Evolutionary conservation across 441 rosid genomes (phyloP).

Genomic region (Gossypium gossypioides): DNA sequence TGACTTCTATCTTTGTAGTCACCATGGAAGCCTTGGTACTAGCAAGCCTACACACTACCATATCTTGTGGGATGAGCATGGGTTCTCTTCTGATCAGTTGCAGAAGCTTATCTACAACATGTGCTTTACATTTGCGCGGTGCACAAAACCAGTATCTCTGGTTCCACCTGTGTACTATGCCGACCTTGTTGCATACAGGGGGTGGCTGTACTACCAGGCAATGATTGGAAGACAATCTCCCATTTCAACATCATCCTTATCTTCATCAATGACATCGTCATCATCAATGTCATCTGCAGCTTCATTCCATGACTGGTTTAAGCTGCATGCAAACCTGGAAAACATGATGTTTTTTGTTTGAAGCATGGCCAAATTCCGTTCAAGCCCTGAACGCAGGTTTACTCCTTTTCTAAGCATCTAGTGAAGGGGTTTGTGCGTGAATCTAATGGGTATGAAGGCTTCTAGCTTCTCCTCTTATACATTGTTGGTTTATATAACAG

Average conservation of each 20-base stretch:
- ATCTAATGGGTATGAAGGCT: slow-evolving; percentile 26
- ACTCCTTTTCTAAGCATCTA: slow-evolving; percentile 17
- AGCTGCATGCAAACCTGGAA: slow-evolving; percentile 53
- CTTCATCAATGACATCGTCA: slow-evolving; percentile 26
- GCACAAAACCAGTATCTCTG: slow-evolving; percentile 49
- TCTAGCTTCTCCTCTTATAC: background rate
- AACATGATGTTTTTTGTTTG: slow-evolving; percentile 62
- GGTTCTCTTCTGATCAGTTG: slow-evolving; percentile 31
- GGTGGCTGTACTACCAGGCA: slow-evolving; percentile 41
- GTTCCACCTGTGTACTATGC: slow-evolving; percentile 32
- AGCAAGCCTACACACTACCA: slow-evolving; percentile 56
- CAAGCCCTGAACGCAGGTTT: slow-evolving; percentile 6
- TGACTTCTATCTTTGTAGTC: slow-evolving; percentile 53
- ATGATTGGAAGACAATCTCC: slow-evolving; percentile 34
- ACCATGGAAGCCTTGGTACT: slow-evolving; percentile 46
- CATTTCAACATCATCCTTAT: slow-evolving; percentile 25
- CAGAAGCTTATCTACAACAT: slow-evolving; percentile 40
- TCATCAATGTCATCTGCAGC: slow-evolving; percentile 22
- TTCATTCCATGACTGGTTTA: slow-evolving; percentile 35
- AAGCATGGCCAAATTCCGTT: background rate
- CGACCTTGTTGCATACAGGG: slow-evolving; percentile 23
- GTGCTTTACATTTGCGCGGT: slow-evolving; percentile 51
- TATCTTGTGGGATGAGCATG: slow-evolving; percentile 46
- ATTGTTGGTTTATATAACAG: background rate
- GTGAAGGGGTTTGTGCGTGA: slow-evolving; percentile 42